Evolutionary conservation across 345 rosid genomes (phyloP), one percentile per base, ranked within the genome.

Genomic region (Hypericum perforatum): DNA sequence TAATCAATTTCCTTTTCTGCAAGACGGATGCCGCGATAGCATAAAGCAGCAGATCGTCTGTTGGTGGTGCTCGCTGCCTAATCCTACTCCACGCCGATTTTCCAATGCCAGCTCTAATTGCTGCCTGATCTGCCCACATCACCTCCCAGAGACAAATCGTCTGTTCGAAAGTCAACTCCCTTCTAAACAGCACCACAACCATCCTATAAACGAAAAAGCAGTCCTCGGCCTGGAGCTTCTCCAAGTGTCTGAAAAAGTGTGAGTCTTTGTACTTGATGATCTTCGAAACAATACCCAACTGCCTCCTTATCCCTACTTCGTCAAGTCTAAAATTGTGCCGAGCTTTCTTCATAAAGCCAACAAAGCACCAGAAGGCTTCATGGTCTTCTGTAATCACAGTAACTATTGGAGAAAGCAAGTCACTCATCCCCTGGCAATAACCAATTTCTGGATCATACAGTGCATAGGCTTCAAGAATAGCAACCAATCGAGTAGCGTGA

Each of bases 341-440:
- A 22, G 98, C 96, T 68, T 81, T 91, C 60, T 78, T 85, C 98
- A 91, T 91, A 76, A 91, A 91, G 51, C 95, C 85, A 4, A 67
- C 96, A 56, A 87, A 87, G 63, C 95, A 91, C 95, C 92, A 84
- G 76, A 91, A 91, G 41, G 98, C 96, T 61, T 82, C 83, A 49
- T 60, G 63, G 46, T 87, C 92, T 9, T 87, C 89, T 66, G 79
- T 89, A n/a, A 87, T 56, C 66, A 87, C 92, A 5, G 85, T 70
- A 43, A 85, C 61, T 29, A 91, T 57, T 5, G 98, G 98, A 45
- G 95, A 82, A 39, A 91, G 85, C 46, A 91, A 69, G 68, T 91
- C 98, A 7, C 96, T 91, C 98, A 91, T 91, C 58, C 98, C 98
- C 68, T 91, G 98, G 68, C 98, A 91, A 45, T 67, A 67, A 50